phyloP scores from a whole-genome alignment of 495 filamentous ascomycete genomes.

The Penicillium coprophilum region DNA sequence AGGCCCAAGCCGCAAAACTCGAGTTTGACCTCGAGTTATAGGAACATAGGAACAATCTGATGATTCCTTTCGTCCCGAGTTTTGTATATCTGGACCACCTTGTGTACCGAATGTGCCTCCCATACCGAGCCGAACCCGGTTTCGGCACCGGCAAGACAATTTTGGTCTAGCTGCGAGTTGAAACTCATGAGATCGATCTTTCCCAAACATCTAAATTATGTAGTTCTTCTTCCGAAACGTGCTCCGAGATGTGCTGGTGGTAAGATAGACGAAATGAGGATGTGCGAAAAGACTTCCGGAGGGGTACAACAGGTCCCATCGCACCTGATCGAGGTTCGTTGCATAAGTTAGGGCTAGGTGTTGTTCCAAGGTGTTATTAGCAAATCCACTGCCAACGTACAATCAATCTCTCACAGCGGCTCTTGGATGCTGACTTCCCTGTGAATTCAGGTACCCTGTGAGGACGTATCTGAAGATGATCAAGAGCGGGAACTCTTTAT shows the following conservation, averaged over 20 bases:
- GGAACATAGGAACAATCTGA: not conserved
- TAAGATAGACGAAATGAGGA: not conserved
- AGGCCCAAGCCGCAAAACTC: not conserved
- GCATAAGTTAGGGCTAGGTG: not conserved
- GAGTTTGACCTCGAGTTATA: not conserved
- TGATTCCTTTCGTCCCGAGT: not conserved
- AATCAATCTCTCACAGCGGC: not conserved
- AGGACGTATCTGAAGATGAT: not conserved
- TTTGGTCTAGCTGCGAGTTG: not conserved
- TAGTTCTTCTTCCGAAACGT: not conserved
- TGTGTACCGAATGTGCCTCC: not conserved
- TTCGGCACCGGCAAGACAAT: not conserved
- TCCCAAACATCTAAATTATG: not conserved
- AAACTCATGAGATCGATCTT: not conserved
- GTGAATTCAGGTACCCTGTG: conserved; percentile 2
- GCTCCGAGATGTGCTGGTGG: not conserved
- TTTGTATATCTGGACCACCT: not conserved
- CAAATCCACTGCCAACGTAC: not conserved
- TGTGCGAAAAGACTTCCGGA: not conserved
- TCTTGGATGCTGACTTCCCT: not conserved
- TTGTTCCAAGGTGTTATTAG: not conserved
- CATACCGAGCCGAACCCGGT: not conserved
- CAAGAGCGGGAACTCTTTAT: not conserved
- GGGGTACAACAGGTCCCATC: not conserved
- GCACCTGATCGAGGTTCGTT: not conserved